Conservation (phyloP, 176 grass and related monocot species). For the Oryza punctata region DNA sequence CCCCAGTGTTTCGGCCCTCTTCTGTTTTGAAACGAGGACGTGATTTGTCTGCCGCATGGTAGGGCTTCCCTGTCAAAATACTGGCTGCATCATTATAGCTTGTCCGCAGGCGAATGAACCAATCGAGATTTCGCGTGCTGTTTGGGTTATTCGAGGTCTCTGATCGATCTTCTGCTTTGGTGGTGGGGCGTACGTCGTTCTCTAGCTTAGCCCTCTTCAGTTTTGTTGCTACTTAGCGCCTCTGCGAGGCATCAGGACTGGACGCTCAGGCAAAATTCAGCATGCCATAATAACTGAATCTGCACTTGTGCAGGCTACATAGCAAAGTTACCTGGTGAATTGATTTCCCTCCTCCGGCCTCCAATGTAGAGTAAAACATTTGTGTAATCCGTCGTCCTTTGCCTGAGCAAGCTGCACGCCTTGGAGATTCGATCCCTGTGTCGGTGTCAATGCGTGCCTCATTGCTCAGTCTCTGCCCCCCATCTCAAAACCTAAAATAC, state of each 20-base stretch:
- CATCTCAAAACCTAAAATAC: too few relatives aligned
- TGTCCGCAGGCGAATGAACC: not conserved
- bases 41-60: not conserved
- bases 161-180: not conserved
- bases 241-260: not conserved
- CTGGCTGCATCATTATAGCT: not conserved
- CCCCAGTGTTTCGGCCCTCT: not conserved
- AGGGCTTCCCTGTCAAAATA: not conserved
- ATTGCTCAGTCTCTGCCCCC: not conserved
- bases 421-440: conserved; percentile 3
- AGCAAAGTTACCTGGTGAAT: conserved; percentile 6
- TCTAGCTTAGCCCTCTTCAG: not conserved
- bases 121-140: not conserved
- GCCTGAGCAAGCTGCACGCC: conserved; percentile 13
- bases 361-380: not conserved
- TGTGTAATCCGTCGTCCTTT: conserved; percentile 2
- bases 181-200: not conserved
- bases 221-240: not conserved
- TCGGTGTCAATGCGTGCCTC: not conserved
- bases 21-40: not conserved
- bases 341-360: conserved; percentile 13
- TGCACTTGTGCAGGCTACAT: conserved; percentile 24
- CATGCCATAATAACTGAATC: not conserved
- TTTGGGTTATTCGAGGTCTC: not conserved
- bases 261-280: not conserved